Conservation (phyloP, 371 early-diverging fungal genomes). For the Paraphysoderma sedebokerense region DNA sequence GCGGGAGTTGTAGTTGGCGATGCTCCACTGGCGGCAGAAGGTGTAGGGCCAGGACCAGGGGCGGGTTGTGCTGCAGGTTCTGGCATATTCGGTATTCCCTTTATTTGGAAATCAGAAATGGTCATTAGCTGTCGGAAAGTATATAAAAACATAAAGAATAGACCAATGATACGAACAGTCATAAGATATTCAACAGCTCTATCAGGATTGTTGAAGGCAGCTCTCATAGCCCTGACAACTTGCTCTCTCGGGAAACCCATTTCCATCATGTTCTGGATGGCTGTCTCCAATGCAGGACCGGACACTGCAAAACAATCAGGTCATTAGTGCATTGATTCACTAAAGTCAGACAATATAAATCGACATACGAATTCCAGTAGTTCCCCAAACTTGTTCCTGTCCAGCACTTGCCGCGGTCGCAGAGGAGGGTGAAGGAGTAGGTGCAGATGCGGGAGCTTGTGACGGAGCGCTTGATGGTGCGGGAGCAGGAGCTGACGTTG, state of each 20-base stretch:
- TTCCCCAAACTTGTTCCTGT: conserved; percentile 6
- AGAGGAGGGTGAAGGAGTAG: conserved; percentile 14
- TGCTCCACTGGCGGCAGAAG: conserved; percentile 11
- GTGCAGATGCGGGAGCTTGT: neutral
- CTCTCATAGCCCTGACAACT: conserved; percentile 77
- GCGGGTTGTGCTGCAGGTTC: conserved; percentile 10
- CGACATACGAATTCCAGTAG: too few relatives aligned
- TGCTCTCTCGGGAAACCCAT: conserved; percentile 88
- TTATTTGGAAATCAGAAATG: too few relatives aligned
- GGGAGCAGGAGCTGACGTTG: conserved; percentile 1
- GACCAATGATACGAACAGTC: conserved; percentile 31
- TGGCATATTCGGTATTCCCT: conserved; percentile 11
- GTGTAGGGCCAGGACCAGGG: conserved; percentile 15
- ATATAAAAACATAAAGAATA: neutral
- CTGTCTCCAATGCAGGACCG: conserved; percentile 52
- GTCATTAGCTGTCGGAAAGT: conserved; percentile 15
- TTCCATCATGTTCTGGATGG: conserved; percentile 72
- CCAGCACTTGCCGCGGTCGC: conserved; percentile 13
- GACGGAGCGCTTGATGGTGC: neutral
- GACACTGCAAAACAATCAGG: conserved; percentile 23
- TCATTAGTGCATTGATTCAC: neutral
- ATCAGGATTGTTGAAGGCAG: conserved; percentile 92
- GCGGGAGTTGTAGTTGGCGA: neutral
- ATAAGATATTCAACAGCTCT: conserved; percentile 92
- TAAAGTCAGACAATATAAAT: too few relatives aligned